Conservation (phyloP, 139 green algal genomes). For the Micromonas pusilla region DNA sequence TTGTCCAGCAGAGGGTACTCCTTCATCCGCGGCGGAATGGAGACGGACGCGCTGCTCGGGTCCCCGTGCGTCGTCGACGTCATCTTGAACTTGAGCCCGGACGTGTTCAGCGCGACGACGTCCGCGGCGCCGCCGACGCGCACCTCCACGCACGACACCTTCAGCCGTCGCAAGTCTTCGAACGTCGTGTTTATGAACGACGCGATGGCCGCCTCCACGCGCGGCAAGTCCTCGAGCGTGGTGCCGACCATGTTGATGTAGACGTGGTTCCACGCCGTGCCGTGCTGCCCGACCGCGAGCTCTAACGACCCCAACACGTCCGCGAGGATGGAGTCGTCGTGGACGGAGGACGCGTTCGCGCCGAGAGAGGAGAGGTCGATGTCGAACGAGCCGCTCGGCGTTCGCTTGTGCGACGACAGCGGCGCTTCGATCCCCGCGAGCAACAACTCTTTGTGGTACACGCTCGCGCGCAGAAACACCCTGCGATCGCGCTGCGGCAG, state of each 20-base stretch:
- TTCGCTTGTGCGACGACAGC: not conserved
- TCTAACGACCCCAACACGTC: slow-evolving; percentile 22
- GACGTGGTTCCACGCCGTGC: slow-evolving; percentile 31
- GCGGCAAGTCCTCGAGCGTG: not conserved
- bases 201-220: slow-evolving; percentile 3
- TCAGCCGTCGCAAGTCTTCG: slow-evolving; percentile 18
- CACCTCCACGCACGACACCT: slow-evolving; percentile 29
- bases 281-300: slow-evolving; percentile 17
- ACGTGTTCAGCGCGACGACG: slow-evolving; percentile 29
- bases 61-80: not conserved
- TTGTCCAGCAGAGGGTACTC: slow-evolving; percentile 25
- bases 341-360: not conserved
- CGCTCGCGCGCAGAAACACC: slow-evolving; percentile 24
- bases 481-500: slow-evolving; percentile 21
- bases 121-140: not conserved
- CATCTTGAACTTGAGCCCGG: slow-evolving; percentile 26
- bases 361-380: not conserved
- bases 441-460: slow-evolving; percentile 32
- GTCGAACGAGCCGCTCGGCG: not conserved
- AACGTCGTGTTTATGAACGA: slow-evolving; percentile 8
- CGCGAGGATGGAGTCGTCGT: slow-evolving; percentile 13
- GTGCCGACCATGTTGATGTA: slow-evolving; percentile 28
- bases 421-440: not conserved
- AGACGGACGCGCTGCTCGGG: too few relatives aligned
- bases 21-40: not conserved